Conservation (phyloP, 108 stramenopile species). For the Seminavis robusta region DNA sequence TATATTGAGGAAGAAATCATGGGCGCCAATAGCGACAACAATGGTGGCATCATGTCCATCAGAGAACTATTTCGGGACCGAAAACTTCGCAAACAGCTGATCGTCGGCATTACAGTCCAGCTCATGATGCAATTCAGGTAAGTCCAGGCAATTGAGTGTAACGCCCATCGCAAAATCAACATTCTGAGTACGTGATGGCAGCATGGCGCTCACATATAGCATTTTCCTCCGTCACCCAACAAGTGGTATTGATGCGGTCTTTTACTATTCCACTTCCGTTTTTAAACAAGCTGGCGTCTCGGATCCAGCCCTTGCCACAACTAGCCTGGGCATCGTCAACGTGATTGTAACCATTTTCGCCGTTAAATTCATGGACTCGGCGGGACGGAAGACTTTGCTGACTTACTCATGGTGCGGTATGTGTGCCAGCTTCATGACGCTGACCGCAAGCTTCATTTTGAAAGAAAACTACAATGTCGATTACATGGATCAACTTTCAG, state of each 20-base stretch:
- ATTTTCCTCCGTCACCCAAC: no score
- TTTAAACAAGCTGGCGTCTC: slow-evolving; percentile 27
- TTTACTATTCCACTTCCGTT: slow-evolving; percentile 27
- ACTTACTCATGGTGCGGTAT: slow-evolving; percentile 24
- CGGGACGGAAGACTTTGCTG: slow-evolving; percentile 23
- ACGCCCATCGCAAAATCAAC: no score
- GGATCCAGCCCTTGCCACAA: slow-evolving; percentile 33
- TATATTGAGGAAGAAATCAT: slow-evolving; percentile 16
- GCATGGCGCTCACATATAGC: no score
- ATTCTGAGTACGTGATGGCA: no score
- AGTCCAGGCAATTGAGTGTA: no score
- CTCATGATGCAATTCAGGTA: slow-evolving; percentile 33
- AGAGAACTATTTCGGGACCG: slow-evolving; percentile 12
- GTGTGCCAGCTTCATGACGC: slow-evolving; percentile 7
- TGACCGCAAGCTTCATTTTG: slow-evolving; percentile 23
- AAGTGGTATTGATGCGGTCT: slow-evolving; percentile 35
- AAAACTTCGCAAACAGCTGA: slow-evolving; percentile 26
- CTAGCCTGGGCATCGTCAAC: slow-evolving; percentile 26
- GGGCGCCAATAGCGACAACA: neutral
- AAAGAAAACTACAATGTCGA: slow-evolving; percentile 8
- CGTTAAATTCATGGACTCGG: slow-evolving; percentile 30
- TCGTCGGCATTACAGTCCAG: slow-evolving; percentile 27
- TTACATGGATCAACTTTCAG: slow-evolving; percentile 29
- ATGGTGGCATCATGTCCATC: slow-evolving; percentile 4
- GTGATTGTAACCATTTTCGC: slow-evolving; percentile 27